Base-by-base conservation (phyloP, 176 grass and related monocot genomes). In the Eleusine coracana region DNA sequence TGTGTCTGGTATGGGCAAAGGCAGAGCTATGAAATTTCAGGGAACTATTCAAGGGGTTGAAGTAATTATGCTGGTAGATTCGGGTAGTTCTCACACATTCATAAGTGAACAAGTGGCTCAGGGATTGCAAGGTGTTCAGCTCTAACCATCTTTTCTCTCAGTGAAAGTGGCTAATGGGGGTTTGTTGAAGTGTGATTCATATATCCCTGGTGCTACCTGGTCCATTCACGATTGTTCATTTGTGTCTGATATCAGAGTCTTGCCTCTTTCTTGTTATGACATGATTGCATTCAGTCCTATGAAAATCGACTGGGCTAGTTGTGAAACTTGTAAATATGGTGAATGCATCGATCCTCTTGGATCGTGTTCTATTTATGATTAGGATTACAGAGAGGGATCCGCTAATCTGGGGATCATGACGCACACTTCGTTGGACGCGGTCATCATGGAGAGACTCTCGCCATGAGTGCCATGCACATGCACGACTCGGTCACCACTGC, bases 1-100 rank as follows among this genome's bases (percentile, higher is more conserved):
- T 8, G 20, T 9, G 2, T n/a, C 1, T 58, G 20, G 55, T 2
- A 21, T 2, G 0, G 20, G 8, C 0, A 0, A 5, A 8, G 1
- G 5, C 5, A 58, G 21, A 21, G 21, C 55, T 2, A 21, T 58
- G 55, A 2, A 21, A 1, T 21, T 58, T 9, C 5, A 21, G 1
- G 55, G 55, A 7, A 2, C 1, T 0, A 58, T 58, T 0, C 55
- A 58, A n/a, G 20, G 55, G 6, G 9, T n/a, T 6, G 6, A n/a
- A 2, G 7, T 58, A 1, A 6, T 21, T 1, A 58, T n/a, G 1
- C 5, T 58, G 5, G 6, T 58, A 0, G 18, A n/a, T n/a, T 58
- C 55, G 0, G 20, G 55, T 7, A 58, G 55, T 7, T 58, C 55
- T n/a, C 55, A 8, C 20, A n/a, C 21, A 58, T 20, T 21, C n/a